Conservation (phyloP, 139 green algal species). For the Prasinococcaceae sp. region DNA sequence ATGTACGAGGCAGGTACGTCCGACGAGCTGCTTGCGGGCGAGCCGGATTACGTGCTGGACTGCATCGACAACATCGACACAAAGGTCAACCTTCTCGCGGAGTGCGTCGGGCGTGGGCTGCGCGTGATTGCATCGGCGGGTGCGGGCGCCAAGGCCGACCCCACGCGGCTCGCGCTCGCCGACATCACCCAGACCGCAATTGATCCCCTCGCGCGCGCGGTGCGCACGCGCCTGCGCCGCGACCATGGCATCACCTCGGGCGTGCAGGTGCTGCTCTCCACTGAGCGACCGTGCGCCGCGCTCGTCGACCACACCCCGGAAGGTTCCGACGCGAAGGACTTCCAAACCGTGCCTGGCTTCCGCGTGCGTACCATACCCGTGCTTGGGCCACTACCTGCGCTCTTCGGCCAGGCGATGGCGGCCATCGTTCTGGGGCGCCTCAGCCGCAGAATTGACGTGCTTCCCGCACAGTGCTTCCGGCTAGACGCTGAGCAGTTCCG, state of each 20-base stretch:
- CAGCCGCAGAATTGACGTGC: too few species aligned
- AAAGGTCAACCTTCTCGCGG: constrained; percentile 74
- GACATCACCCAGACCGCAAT: constrained; percentile 63
- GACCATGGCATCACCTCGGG: constrained; percentile 49
- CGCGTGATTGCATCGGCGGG: constrained; percentile 64
- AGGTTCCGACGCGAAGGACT: constrained; percentile 1
- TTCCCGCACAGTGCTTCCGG: too few species aligned
- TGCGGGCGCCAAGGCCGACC: constrained; percentile 77
- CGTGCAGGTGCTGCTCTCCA: constrained; percentile 67
- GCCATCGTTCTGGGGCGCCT: too few species aligned
- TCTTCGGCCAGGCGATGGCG: constrained; percentile 84
- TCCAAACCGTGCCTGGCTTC: constrained; percentile 90
- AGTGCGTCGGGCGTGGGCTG: constrained; percentile 57
- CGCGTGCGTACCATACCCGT: constrained; percentile 89
- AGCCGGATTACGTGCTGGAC: constrained; percentile 82
- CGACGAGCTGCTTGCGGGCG: constrained; percentile 58
- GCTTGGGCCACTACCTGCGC: constrained; percentile 72
- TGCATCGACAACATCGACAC: constrained; percentile 98
- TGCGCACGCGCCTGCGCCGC: constrained; percentile 51
- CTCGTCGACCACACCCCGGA: constrained; percentile 11
- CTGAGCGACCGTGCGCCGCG: constrained; percentile 60
- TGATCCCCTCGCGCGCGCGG: constrained; percentile 69
- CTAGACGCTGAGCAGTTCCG: too few species aligned
- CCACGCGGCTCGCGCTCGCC: constrained; percentile 70
- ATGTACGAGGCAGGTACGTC: constrained; percentile 68